Conservation (phyloP, 1,139 yeast species). For the Candida tetrigidarum region DNA sequence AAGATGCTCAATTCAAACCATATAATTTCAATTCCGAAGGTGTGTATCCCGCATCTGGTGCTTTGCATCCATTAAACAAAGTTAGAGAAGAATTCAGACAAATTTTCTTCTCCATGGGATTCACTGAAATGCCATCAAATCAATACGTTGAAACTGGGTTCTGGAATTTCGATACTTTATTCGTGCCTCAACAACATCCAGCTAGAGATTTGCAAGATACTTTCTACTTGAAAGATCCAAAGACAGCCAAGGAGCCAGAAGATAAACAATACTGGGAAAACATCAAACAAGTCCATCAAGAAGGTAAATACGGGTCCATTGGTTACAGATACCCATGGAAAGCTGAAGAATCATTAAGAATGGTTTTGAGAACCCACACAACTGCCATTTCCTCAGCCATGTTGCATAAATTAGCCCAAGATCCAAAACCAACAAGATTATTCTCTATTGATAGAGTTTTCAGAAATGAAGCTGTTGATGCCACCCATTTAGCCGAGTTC, state of each 20-base stretch:
- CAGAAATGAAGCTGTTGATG: conserved; percentile 99
- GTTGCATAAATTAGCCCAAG: conserved; percentile 84
- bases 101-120: conserved; percentile 96
- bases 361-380: conserved; percentile 96
- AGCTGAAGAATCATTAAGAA: conserved; percentile 82
- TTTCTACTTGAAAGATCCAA: conserved; percentile 94
- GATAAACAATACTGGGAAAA: conserved; percentile 80
- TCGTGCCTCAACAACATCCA: conserved; percentile 99
- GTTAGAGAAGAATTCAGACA: conserved; percentile 98
- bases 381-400: conserved; percentile 91
- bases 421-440: conserved; percentile 90
- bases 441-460: conserved; percentile 98
- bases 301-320: conserved; percentile 90
- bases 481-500: conserved; percentile 99
- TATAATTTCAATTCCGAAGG: conserved; percentile 98
- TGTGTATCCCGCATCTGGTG: conserved; percentile 82
- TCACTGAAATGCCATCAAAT: conserved; percentile 98
- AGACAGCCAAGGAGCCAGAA: conserved; percentile 74
- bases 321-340: conserved; percentile 99
- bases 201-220: conserved; percentile 99
- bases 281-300: conserved; percentile 82
- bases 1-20: conserved; percentile 84
- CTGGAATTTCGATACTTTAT: conserved; percentile 98
- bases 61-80: conserved; percentile 94
- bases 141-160: conserved; percentile 98